These are phyloP conservation scores for Physcomitrellopsis africana DNA, from an alignment of 225 moss, liverwort and hornwort genomes.

Conservation along the genomic window DNA sequence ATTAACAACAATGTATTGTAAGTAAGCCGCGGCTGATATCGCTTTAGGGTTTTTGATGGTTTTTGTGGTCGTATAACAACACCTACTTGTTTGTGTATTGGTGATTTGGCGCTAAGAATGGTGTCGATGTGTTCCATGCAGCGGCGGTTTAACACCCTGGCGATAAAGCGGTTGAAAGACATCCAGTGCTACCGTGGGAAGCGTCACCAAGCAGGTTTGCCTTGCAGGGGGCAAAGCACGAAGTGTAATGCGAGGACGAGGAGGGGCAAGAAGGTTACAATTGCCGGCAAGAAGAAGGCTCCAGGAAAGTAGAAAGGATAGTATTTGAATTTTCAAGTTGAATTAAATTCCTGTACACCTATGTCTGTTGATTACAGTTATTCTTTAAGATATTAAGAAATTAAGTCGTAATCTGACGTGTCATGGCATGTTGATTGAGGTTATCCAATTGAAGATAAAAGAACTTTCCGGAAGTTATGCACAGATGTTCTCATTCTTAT, in stretches of 20 bases:
- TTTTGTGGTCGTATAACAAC: not conserved
- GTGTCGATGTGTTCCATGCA: slow-evolving; percentile 27
- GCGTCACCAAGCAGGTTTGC: slow-evolving; percentile 69
- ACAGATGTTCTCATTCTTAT: too few relatives aligned
- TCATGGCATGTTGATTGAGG: too few relatives aligned
- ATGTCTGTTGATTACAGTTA: too few relatives aligned
- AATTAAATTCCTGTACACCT: too few relatives aligned
- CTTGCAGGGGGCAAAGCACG: slow-evolving; percentile 85
- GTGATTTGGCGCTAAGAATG: slow-evolving; percentile 7
- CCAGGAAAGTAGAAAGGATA: slow-evolving; percentile 62
- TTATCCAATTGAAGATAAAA: too few relatives aligned
- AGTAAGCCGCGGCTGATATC: not conserved
- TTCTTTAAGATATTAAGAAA: too few relatives aligned
- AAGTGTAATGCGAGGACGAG: slow-evolving; percentile 86
- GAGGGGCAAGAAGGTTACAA: slow-evolving; percentile 92
- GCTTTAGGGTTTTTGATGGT: not conserved
- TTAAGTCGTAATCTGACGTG: too few relatives aligned
- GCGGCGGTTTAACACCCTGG: slow-evolving; percentile 76
- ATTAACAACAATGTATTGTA: too few relatives aligned
- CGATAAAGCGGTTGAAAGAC: slow-evolving; percentile 82
- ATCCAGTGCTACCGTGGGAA: slow-evolving; percentile 86
- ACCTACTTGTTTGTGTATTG: not conserved
- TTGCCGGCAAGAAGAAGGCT: slow-evolving; percentile 92
- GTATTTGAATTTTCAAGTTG: too few relatives aligned
- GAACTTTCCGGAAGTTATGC: too few relatives aligned